phyloP scores from a whole-genome alignment of 148 eudicot species.

The Diospyros kaki region DNA sequence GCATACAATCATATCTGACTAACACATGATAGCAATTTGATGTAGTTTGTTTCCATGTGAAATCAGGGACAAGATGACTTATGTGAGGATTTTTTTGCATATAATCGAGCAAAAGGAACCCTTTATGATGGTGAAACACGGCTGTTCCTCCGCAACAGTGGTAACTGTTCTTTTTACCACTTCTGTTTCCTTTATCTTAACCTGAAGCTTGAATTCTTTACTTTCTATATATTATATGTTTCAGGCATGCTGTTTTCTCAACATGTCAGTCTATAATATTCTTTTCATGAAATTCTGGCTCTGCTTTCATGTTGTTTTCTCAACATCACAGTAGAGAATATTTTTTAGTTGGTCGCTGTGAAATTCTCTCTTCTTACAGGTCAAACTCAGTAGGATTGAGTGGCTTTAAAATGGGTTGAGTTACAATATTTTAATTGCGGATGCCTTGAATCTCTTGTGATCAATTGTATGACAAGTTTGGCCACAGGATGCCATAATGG shows the following conservation, averaged over 20 bases:
- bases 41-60: conserved; percentile 8
- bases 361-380: neutral
- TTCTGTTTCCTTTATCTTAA: conserved; percentile 8
- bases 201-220: neutral
- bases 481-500: neutral
- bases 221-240: neutral
- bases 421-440: neutral
- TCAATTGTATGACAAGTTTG: neutral
- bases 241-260: neutral
- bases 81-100: conserved; percentile 90
- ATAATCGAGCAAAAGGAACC: conserved; percentile 98
- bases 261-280: neutral
- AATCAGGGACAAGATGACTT: conserved; percentile 95
- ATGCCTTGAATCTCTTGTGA: neutral
- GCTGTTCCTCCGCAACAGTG: conserved; percentile 73
- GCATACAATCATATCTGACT: neutral
- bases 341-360: neutral
- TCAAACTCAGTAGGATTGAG: neutral
- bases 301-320: neutral
- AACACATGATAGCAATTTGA: neutral
- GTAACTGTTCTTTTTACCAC: conserved; percentile 31
- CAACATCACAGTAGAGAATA: neutral
- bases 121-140: conserved; percentile 98
- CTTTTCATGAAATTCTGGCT: neutral
- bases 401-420: neutral